Base-by-base conservation (phyloP, 2,329 filamentous ascomycete genomes). In the Rhynchosporium agropyri region DNA sequence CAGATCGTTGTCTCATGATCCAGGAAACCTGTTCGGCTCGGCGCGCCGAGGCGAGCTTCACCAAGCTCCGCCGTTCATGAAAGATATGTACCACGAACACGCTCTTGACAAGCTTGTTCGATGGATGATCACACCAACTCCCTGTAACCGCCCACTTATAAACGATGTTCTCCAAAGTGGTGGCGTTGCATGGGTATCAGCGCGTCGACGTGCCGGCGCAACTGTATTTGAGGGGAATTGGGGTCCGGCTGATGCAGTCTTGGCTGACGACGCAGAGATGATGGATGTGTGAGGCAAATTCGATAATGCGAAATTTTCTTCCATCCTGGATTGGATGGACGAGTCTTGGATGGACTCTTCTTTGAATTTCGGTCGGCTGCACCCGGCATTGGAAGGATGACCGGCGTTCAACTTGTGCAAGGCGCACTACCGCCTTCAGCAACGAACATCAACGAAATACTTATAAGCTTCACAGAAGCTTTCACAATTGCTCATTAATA, bases 191-290 rank as follows among this genome's bases (percentile, higher is more conserved):
- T 99, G 95, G 90, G 89, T 96, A 38, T 84, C 87, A 60, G 79
- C 81, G 57, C 87, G 92, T 66, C 87, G 92, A 61, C 87, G 89
- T 61, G 91, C 92, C 10, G 91, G 92, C 50, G 95, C 95, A n/a
- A 97, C 92, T 0, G 88, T 99, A 59, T 99, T 90, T 71, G 95
- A 99, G 78, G 95, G 95, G 66, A 95, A 91, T 74, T 99, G 93
- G 90, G 95, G 95, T 3, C 94, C 94, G 38, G 88, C 79, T n/a
- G 81, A 84, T 58, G 76, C 81, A 56, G 73, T 79, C 38, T 70
- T 76, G 31, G 70, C 68, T 28, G 73, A 74, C 58, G 74, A 76
- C 69, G 71, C 73, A 36, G 74, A 76, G 59, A 76, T 76, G 74
- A 74, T 74, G 67, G 74, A 75, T 67, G 72, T 75, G 49, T 76